A percentile compares a stretch with the other conserved stretches of the same genome.
Evolutionary conservation across 2,329 filamentous ascomycete species (phyloP).

Genomic region (Claviceps spartinae): DNA sequence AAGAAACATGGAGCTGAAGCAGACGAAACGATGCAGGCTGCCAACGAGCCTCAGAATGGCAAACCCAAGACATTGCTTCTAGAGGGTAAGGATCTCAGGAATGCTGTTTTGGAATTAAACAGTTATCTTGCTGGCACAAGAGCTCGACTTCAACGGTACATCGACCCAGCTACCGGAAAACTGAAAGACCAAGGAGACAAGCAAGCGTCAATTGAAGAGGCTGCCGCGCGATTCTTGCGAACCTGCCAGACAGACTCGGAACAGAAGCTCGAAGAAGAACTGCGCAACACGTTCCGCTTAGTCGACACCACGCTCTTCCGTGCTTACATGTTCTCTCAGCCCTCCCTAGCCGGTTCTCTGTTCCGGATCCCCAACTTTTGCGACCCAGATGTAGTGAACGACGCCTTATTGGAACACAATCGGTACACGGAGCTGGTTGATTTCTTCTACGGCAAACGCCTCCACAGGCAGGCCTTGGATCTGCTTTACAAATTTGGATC

Average conservation of each 20-base stretch:
- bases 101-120: slow-evolving; percentile 70
- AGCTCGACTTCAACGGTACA: slow-evolving; percentile 45
- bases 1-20: slow-evolving; percentile 38
- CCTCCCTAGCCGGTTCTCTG: slow-evolving; percentile 70
- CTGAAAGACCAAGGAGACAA: slow-evolving; percentile 37
- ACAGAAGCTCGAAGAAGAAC: slow-evolving; percentile 52
- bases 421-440: slow-evolving; percentile 93
- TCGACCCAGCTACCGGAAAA: slow-evolving; percentile 49
- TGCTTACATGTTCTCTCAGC: slow-evolving; percentile 85
- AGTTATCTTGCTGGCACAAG: slow-evolving; percentile 82
- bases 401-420: slow-evolving; percentile 76
- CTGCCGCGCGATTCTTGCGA: slow-evolving; percentile 42
- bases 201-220: slow-evolving; percentile 32
- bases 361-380: slow-evolving; percentile 97
- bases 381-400: slow-evolving; percentile 87
- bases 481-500: slow-evolving; percentile 71
- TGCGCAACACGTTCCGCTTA: slow-evolving; percentile 64
- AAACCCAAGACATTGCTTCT: slow-evolving; percentile 35
- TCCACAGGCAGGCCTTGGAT: slow-evolving; percentile 77
- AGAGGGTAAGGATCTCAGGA: slow-evolving; percentile 71
- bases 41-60: slow-evolving; percentile 24
- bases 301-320: slow-evolving; percentile 93
- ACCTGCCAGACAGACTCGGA: slow-evolving; percentile 33
- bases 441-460: slow-evolving; percentile 88
- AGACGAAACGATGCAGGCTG: slow-evolving; percentile 39